These are phyloP conservation scores for Juglanconis juglandina DNA, from an alignment of 2,329 filamentous ascomycete genomes.

Conservation along the genomic window DNA sequence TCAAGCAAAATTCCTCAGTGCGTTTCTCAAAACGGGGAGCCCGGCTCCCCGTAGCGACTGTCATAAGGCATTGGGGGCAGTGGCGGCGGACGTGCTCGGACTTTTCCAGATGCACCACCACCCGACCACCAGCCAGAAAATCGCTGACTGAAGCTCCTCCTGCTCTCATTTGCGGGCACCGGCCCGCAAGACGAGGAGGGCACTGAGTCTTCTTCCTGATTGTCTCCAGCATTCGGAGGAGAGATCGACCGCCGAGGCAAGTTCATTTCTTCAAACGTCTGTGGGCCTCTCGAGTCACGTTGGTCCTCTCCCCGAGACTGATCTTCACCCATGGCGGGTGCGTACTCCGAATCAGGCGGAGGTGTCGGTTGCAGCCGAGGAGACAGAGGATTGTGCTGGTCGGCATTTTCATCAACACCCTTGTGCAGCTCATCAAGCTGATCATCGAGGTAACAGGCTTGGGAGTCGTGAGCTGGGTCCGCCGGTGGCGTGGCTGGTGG, in stretches of 20 bases:
- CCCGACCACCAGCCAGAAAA: constrained; percentile 14
- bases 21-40: neutral
- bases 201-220: constrained; percentile 3
- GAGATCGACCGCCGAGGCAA: neutral
- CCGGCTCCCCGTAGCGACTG: neutral
- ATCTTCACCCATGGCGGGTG: neutral
- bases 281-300: neutral
- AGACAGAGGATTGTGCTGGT: neutral
- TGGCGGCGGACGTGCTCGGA: constrained; percentile 4
- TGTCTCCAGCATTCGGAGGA: neutral
- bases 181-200: neutral
- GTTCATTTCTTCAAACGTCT: constrained; percentile 14
- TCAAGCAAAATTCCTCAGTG: too few species aligned
- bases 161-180: neutral
- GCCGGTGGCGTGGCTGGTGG: constrained; percentile 9
- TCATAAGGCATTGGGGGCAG: constrained; percentile 13
- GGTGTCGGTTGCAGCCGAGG: neutral
- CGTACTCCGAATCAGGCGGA: neutral
- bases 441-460: neutral
- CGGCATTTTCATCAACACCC: neutral
- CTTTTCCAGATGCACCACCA: neutral
- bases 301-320: neutral
- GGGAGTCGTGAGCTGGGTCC: neutral
- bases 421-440: neutral
- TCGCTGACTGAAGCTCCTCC: constrained; percentile 2